A percentile compares a stretch with the other conserved stretches of the same genome.
phyloP scores from a whole-genome alignment of 2,329 filamentous ascomycete species.

The Sporothrix sp. region DNA sequence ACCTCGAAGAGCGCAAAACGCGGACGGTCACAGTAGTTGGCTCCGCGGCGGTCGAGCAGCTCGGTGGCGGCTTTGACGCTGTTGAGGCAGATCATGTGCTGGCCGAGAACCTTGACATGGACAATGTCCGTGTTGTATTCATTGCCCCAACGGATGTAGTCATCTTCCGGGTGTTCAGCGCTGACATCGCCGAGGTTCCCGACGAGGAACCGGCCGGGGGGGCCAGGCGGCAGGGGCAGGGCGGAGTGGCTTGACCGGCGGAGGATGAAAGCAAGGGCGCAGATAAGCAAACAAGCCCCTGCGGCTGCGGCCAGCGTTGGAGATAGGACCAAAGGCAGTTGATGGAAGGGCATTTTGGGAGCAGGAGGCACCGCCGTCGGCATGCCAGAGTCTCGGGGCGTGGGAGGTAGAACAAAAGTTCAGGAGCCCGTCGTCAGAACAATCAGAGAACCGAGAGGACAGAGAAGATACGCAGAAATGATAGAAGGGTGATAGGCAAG shows the following conservation, averaged over 20 bases:
- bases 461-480: neutral
- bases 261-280: neutral
- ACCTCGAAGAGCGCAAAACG: conserved; percentile 30
- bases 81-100: conserved; percentile 30
- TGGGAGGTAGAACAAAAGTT: too few species aligned
- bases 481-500: neutral
- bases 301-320: neutral
- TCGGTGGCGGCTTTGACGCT: conserved; percentile 29
- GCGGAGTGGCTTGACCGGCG: neutral
- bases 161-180: conserved; percentile 65
- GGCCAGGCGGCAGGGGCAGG: conserved; percentile 16
- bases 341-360: too few species aligned
- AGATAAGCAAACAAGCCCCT: conserved; percentile 1
- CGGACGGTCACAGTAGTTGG: conserved; percentile 31
- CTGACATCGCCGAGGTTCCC: conserved; percentile 95
- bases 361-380: too few species aligned
- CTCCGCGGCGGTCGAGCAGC: conserved; percentile 30
- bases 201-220: conserved; percentile 43
- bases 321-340: too few species aligned
- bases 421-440: neutral
- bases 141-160: conserved; percentile 16
- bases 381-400: too few species aligned
- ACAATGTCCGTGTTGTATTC: conserved; percentile 22
- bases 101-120: conserved; percentile 28
- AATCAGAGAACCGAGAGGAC: neutral